These are phyloP conservation scores for Kodamaea lidongshanica DNA, from an alignment of 805 yeast species.

Conservation along the genomic window DNA sequence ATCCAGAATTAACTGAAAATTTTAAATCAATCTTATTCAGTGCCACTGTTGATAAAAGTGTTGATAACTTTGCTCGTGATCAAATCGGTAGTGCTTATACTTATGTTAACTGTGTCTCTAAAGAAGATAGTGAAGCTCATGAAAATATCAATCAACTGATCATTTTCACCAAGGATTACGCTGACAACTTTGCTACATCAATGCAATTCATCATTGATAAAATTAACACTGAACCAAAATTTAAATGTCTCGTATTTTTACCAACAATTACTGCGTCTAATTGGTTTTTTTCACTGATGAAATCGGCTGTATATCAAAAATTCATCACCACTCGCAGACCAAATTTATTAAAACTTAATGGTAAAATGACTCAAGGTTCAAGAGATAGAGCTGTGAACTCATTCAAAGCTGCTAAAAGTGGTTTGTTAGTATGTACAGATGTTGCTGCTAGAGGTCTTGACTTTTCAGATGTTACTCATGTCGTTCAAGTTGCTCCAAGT, in stretches of 20 bases:
- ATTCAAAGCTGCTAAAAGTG: constrained; percentile 45
- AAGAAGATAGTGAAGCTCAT: constrained; percentile 67
- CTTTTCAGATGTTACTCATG: constrained; percentile 82
- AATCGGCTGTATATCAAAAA: constrained; percentile 6
- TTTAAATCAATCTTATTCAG: constrained; percentile 74
- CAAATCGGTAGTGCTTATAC: constrained; percentile 49
- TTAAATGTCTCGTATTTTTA: constrained; percentile 77
- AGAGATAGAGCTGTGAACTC: constrained; percentile 55
- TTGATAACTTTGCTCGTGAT: constrained; percentile 55
- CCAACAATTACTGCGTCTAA: constrained; percentile 72
- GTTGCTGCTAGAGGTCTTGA: constrained; percentile 98
- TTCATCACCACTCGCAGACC: constrained; percentile 11
- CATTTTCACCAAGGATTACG: constrained; percentile 47
- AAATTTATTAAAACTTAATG: constrained; percentile 47
- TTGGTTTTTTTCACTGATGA: constrained; percentile 42
- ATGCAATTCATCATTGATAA: constrained; percentile 41
- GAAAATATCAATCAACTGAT: constrained; percentile 69
- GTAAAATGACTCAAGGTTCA: constrained; percentile 62
- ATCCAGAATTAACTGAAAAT: constrained; percentile 17
- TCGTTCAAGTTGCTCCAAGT: constrained; percentile 77
- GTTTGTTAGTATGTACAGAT: constrained; percentile 76
- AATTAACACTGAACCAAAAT: constrained; percentile 30
- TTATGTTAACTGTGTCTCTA: constrained; percentile 68
- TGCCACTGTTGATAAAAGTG: constrained; percentile 76
- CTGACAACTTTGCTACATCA: constrained; percentile 56